Base-by-base conservation (phyloP, 805 yeast species). In the Lachancea cidri region DNA sequence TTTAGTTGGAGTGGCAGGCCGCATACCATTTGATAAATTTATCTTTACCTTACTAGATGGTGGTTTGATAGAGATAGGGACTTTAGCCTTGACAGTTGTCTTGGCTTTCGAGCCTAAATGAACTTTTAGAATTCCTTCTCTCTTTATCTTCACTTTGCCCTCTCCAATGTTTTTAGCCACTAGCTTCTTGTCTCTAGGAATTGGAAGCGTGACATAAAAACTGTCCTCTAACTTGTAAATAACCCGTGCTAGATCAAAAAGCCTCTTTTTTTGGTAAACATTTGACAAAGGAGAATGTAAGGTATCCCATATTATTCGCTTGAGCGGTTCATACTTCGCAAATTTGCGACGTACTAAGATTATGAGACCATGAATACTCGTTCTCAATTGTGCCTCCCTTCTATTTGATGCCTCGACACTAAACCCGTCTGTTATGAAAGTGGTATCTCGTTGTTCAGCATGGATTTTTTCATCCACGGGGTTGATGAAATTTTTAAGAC, bases 151-250 rank as follows among this genome's bases (percentile, higher is more conserved):
- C n/a, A 86, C 65, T 30, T 67, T 67, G 3, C 81, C 81, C 18
- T 66, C 66, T 0, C 77, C 83, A 4, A 70, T 47, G 38, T 74
- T 52, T 48, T 71, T 73, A 0, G 87, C 86, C 5, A 75, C 77
- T 17, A 93, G 66, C 48, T 76, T 77, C 55, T 77, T 81, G 39
- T 78, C 79, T 49, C 79, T 72, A 2, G 96, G 96, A 11, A 79
- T 64, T 4, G 78, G 73, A 17, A 88, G 64, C 3, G 66, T 72
- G 2, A 87, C 87, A n/a, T 74, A 55, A 34, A 81, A 72, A 2
- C 77, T 69, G 47, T 83, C 81, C 22, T 66, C 62, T 5, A 88
- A 76, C 30, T 73, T 73, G 52, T 77, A 85, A 19, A 91, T 62
- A 6, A 91, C 73, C 32, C 78, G 77, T 39, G 85, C 69, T 3